Base-by-base conservation (phyloP, 306 rosid species). In the Acacia melanoxylon region DNA sequence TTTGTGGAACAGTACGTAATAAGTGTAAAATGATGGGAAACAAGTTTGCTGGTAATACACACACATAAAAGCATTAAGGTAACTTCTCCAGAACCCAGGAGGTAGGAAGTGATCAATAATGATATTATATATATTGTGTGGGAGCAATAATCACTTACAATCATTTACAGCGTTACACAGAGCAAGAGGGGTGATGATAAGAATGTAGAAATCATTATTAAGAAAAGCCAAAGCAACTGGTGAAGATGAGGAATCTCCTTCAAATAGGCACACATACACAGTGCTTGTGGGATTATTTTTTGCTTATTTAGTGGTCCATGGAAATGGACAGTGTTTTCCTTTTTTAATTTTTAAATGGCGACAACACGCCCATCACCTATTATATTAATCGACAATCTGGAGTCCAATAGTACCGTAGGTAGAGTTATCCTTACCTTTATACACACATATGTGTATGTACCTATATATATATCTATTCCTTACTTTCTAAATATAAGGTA, bases 141-240 rank as follows among this genome's bases (percentile, higher is more conserved):
- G 29, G 13, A 58, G 65, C 27, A 42, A 27, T 56, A 70, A 42
- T 54, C 31, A 24, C 56, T 70, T 13, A 58, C 75, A 71, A 51
- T 72, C 27, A 49, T 46, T 49, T 48, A 73, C 44, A 48, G 22
- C 44, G 75, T 13, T 70, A 42, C 59, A 15, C 5, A 46, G 76
- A 24, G 25, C 37, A 31, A 22, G 15, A 10, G 15, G 10, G 13
- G 13, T 58, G 31, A 25, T 61, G 63, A 74, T 51, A 51, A 24
- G 65, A 17, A 31, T 74, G 76, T 20, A 51, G 13, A 51, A 11
- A 74, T 74, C 65, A 74, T 74, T 49, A 51, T 74, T 74, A 74
- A 33, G 29, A 58, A 58, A n/a, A 16, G 1, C 35, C 35, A 31
- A n/a, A 51, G 31, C 29, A 19, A 51, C 10, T 16, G 5, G 27